Conservation (phyloP, 2,329 filamentous ascomycete genomes). For the Ceratocystis papillata region DNA sequence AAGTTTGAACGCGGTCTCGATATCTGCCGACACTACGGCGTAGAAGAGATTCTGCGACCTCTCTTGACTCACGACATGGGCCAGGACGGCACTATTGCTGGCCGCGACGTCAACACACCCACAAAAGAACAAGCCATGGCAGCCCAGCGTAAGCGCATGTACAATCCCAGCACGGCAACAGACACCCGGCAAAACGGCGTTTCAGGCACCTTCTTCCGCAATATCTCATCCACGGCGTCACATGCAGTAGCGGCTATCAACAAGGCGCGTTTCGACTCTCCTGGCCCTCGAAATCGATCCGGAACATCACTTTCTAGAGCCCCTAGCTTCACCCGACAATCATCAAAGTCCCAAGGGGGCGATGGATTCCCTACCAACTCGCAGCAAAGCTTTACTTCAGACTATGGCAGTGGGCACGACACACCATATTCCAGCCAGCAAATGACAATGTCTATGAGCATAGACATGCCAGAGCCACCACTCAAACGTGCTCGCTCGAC, state of each 20-base stretch:
- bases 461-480: conserved; percentile 60
- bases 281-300: conserved; percentile 51
- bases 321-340: conserved; percentile 59
- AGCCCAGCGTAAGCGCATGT: conserved; percentile 82
- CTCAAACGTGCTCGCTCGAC: conserved; percentile 59
- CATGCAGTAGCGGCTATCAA: conserved; percentile 92
- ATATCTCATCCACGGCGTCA: conserved; percentile 85
- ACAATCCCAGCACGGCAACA: conserved; percentile 53
- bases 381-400: conserved; percentile 71
- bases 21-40: conserved; percentile 71
- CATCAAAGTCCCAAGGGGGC: conserved; percentile 55
- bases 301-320: conserved; percentile 30
- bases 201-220: conserved; percentile 90
- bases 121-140: conserved; percentile 99
- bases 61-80: conserved; percentile 72
- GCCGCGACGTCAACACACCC: conserved; percentile 74
- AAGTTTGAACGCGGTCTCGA: conserved; percentile 84
- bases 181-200: conserved; percentile 57
- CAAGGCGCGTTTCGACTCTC: conserved; percentile 88
- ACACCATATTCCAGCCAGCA: conserved; percentile 24
- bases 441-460: conserved; percentile 37
- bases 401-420: conserved; percentile 46
- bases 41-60: conserved; percentile 64
- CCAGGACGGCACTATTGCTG: conserved; percentile 59
- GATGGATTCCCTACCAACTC: conserved; percentile 62